Conservation (phyloP, 2,329 filamentous ascomycete genomes). For the Phialocephala subalpina region DNA sequence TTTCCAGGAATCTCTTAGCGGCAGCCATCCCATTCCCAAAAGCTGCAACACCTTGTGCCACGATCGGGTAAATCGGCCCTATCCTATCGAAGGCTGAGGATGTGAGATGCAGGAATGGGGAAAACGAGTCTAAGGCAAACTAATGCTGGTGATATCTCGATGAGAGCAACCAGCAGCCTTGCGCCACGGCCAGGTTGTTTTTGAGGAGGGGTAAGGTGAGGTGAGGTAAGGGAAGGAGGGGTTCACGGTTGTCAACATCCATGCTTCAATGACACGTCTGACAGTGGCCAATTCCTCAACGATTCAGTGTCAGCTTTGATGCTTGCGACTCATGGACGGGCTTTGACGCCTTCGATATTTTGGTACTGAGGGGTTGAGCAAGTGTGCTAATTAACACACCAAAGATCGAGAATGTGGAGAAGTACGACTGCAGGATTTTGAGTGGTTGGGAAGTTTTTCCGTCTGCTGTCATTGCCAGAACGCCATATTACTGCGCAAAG, state of each 20-base stretch:
- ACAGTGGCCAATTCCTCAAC: no score
- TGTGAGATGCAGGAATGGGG: conserved; percentile 30
- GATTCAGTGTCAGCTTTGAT: not conserved
- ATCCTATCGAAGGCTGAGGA: conserved; percentile 27
- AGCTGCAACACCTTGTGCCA: conserved; percentile 19
- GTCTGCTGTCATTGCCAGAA: no score
- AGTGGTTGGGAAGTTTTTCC: not conserved
- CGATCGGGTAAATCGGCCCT: conserved; percentile 28
- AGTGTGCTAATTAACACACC: not conserved
- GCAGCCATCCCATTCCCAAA: conserved; percentile 18
- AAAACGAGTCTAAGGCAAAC: not conserved
- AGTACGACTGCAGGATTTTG: not conserved
- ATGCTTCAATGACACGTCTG: no score
- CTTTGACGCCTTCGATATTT: not conserved
- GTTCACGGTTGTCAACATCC: conserved; percentile 7
- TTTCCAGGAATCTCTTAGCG: conserved; percentile 22
- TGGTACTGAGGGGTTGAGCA: not conserved
- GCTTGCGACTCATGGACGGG: not conserved
- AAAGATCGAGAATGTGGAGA: not conserved
- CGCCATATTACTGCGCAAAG: not conserved
- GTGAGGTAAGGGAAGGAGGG: no score
- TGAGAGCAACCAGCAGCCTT: conserved; percentile 11
- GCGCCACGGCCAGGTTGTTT: conserved; percentile 17
- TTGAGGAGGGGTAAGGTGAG: conserved; percentile 2
- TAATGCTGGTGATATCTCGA: no score